phyloP scores from a whole-genome alignment of 2,329 filamentous ascomycete genomes.

The Eutypa lata region DNA sequence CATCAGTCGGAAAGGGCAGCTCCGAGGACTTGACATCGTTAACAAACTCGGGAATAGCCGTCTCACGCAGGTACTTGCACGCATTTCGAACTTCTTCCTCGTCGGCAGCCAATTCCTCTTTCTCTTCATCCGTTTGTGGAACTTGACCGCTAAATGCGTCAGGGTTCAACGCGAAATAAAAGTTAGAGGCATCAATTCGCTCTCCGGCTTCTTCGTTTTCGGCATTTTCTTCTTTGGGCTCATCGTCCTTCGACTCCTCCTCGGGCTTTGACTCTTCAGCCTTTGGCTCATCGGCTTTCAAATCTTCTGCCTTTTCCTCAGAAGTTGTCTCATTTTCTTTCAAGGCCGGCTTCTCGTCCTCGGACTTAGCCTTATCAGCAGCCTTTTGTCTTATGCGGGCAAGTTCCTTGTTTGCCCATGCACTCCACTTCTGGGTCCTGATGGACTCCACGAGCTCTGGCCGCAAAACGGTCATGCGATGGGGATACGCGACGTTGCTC shows the following conservation, averaged over 20 bases:
- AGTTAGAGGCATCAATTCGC: conserved; percentile 80
- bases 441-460: conserved; percentile 87
- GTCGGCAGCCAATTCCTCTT: conserved; percentile 75
- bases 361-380: conserved; percentile 31
- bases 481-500: conserved; percentile 66
- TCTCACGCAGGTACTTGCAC: conserved; percentile 72
- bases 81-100: conserved; percentile 85
- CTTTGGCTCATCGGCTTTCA: conserved; percentile 2
- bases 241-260: conserved; percentile 31
- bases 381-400: conserved; percentile 46
- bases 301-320: conserved; percentile 26
- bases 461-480: conserved; percentile 92
- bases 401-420: conserved; percentile 80
- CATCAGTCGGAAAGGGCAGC: conserved; percentile 97
- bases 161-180: conserved; percentile 86
- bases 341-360: conserved; percentile 27
- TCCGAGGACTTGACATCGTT: conserved; percentile 88
- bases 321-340: conserved; percentile 21
- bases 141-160: conserved; percentile 92
- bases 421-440: conserved; percentile 79
- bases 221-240: conserved; percentile 31
- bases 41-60: conserved; percentile 80
- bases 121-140: conserved; percentile 88
- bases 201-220: conserved; percentile 51
- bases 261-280: conserved; percentile 8